Evolutionary conservation across 768 basidiomycete species (phyloP).

Genomic region (Candolleomyces eurysporus): DNA sequence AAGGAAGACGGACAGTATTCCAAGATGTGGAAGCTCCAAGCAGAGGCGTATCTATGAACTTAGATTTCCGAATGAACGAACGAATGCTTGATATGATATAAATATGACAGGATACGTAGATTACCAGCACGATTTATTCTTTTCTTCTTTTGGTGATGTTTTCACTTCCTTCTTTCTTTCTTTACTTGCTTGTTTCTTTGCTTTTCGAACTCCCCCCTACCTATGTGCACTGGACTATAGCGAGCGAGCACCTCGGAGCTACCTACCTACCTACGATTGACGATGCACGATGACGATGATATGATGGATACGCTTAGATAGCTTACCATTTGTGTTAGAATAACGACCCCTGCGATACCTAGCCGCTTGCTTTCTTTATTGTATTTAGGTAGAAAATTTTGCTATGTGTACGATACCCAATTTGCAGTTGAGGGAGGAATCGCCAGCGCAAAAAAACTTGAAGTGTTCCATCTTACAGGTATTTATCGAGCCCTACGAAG

Average conservation of each 20-base stretch:
- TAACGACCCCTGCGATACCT: background rate
- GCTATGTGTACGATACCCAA: background rate
- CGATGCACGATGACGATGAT: too few relatives aligned
- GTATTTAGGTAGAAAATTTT: background rate
- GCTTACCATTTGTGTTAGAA: too few relatives aligned
- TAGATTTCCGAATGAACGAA: background rate
- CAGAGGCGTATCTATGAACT: constrained; percentile 55
- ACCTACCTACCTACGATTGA: too few relatives aligned
- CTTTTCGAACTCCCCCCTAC: too few relatives aligned
- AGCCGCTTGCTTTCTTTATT: background rate
- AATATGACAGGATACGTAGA: background rate
- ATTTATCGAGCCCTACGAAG: too few relatives aligned
- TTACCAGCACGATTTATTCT: background rate
- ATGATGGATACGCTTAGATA: too few relatives aligned
- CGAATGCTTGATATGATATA: background rate
- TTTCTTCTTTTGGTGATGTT: background rate
- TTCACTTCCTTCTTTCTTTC: background rate
- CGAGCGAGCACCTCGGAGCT: too few relatives aligned
- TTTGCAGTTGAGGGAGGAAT: background rate
- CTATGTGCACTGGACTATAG: too few relatives aligned
- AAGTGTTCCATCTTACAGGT: too few relatives aligned
- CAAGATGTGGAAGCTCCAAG: constrained; percentile 70
- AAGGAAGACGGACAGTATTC: constrained; percentile 60
- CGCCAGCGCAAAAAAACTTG: background rate
- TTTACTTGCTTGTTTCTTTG: too few relatives aligned